Conservation (phyloP, 106 monocot species). For the Triglochin maritima region DNA sequence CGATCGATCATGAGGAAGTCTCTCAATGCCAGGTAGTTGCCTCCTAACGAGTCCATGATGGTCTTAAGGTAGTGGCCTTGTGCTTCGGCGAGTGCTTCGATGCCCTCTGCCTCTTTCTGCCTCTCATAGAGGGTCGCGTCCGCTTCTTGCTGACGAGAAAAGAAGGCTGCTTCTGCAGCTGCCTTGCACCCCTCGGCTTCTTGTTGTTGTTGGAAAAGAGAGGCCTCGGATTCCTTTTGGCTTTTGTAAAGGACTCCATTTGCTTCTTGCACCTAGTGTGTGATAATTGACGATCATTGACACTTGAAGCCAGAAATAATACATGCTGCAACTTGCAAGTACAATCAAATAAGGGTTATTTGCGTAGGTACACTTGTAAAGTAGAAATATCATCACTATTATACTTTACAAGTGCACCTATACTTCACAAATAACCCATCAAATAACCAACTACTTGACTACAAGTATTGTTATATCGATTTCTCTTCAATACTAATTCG, state of each 20-base stretch:
- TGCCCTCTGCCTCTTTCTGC: conserved; percentile 45
- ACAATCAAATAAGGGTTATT: too few species aligned
- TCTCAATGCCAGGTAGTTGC: conserved; percentile 36
- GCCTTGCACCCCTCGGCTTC: conserved; percentile 31
- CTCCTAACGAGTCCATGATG: conserved; percentile 28
- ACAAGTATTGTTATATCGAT: too few species aligned
- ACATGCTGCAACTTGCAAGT: too few species aligned
- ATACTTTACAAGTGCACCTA: too few species aligned
- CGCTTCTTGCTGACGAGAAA: conserved; percentile 35
- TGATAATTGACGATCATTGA: too few species aligned
- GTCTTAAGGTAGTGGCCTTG: conserved; percentile 32
- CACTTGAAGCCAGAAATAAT: too few species aligned
- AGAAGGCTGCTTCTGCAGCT: conserved; percentile 37
- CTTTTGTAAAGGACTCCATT: conserved; percentile 59
- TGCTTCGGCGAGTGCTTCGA: conserved; percentile 32
- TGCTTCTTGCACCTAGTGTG: conserved; percentile 48
- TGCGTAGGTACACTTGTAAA: too few species aligned
- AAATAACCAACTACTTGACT: too few species aligned
- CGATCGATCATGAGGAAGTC: conserved; percentile 62
- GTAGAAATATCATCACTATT: too few species aligned
- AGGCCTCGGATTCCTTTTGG: conserved; percentile 54
- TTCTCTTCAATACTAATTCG: too few species aligned
- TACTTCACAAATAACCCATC: too few species aligned
- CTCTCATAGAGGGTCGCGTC: conserved; percentile 57
- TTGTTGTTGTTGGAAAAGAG: conserved; percentile 45